Base-by-base conservation (phyloP, 768 basidiomycete species). In the Zangia roseola region DNA sequence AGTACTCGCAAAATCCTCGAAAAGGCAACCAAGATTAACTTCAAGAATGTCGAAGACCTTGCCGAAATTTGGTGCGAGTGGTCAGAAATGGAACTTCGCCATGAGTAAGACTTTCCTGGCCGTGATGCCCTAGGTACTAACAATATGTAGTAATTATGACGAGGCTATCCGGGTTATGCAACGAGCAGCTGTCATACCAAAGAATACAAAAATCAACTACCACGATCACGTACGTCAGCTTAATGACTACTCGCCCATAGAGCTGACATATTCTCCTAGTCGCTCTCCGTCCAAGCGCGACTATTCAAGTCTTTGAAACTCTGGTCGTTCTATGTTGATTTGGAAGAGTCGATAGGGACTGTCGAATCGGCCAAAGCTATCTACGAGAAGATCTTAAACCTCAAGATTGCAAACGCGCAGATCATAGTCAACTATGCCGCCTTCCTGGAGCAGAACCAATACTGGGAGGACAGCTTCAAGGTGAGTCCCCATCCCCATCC, bases 31-130 rank as follows among this genome's bases (percentile, higher is more conserved):
- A 91, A 89, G 58, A 84, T 97, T 35, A 89, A 88, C 62, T 97
- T 94, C 76, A 91, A 87, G 69, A 77, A 82, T n/a, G 94, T 99
- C 10, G 95, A 99, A 64, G 97, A 99, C 60, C 77, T 99, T 20
- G 97, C 97, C 0, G 97, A 98, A 67, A 81, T 97, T 13, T 99
- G 97, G 97, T 97, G 94, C 61, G 97, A 98, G 71, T 98, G 97
- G 95, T 84, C 97, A 7, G 97, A 99, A 70, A 84, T 98, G 87
- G 97, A 99, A 66, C 77, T 98, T 42, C 83, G 95, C 36, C 87
- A 94, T 42, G 94, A 95, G 94, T 94, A 71, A 60, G 91, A 77
- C 6, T 4, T 26, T 13, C 16, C 53, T 23, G 24, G 35, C 6
- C 31, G 40, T 25, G 16, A 12, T 43, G 2, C 17, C 13, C 8